Percentiles rank a stretch among this genome's conserved stretches.
Evolutionary conservation across 805 yeast species (phyloP).

Genomic region (Grigorovia humatica): DNA sequence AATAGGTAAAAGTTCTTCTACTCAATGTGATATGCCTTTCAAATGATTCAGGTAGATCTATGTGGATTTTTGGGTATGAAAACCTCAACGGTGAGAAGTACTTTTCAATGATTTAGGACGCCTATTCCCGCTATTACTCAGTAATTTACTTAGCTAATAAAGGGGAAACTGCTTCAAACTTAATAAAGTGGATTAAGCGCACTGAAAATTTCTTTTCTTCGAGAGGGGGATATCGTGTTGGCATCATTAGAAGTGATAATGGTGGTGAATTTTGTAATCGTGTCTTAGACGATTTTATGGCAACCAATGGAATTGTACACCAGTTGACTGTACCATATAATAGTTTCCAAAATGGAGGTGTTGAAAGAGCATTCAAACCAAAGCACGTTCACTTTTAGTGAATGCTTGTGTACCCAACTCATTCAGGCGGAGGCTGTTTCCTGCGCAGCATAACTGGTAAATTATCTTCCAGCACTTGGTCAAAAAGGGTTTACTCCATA

Average conservation of each 20-base stretch:
- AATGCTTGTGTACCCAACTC: slow-evolving; percentile 7
- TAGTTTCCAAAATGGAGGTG: slow-evolving; percentile 12
- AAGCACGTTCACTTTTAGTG: slow-evolving; percentile 3
- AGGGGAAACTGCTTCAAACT: too few species aligned
- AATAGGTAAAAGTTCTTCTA: too few species aligned
- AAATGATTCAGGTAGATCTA: too few species aligned
- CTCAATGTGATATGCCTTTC: too few species aligned
- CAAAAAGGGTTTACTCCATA: too few species aligned
- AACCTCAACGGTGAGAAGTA: too few species aligned
- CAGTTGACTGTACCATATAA: slow-evolving; percentile 7
- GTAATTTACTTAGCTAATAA: too few species aligned
- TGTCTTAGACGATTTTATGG: background rate
- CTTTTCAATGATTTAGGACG: too few species aligned
- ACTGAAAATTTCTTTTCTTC: slow-evolving; percentile 3
- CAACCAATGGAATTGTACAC: slow-evolving; percentile 5
- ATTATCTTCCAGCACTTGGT: slow-evolving; percentile 1
- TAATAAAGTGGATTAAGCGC: slow-evolving; percentile 3
- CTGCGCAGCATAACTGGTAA: slow-evolving; percentile 6
- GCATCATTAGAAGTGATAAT: slow-evolving; percentile 6
- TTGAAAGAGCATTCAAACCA: slow-evolving; percentile 10
- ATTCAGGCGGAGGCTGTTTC: slow-evolving; percentile 12
- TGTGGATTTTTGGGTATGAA: too few species aligned
- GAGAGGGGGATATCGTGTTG: slow-evolving; percentile 4
- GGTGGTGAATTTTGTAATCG: slow-evolving; percentile 6
- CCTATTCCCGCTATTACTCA: too few species aligned